phyloP scores from a whole-genome alignment of 2,329 filamentous ascomycete genomes.

The Monilinia polystroma region DNA sequence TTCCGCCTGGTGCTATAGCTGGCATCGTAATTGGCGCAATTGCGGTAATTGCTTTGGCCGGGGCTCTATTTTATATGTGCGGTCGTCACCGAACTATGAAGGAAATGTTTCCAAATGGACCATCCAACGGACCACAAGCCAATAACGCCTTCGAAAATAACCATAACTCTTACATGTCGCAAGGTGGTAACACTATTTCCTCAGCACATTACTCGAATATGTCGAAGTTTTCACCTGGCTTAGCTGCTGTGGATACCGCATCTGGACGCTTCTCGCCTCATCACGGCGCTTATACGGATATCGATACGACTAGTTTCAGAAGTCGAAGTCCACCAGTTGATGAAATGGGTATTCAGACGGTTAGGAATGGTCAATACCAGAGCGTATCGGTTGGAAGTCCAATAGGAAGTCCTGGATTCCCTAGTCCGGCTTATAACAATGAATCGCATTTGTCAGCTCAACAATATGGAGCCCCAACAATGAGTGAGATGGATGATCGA shows the following conservation, averaged over 20 bases:
- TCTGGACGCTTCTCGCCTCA: constrained; percentile 18
- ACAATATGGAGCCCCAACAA: no score
- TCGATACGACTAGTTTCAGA: constrained; percentile 21
- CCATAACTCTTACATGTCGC: constrained; percentile 32
- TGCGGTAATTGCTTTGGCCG: constrained; percentile 45
- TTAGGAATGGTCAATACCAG: constrained; percentile 22
- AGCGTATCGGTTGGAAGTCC: constrained; percentile 18
- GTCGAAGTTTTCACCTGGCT: constrained; percentile 23
- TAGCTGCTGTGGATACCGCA: constrained; percentile 8
- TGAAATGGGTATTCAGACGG: constrained; percentile 18
- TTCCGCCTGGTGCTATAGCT: constrained; percentile 54
- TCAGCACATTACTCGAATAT: constrained; percentile 34
- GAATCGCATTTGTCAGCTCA: not conserved
- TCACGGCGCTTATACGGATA: constrained; percentile 14
- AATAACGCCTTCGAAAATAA: constrained; percentile 3
- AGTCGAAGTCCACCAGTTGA: constrained; percentile 21
- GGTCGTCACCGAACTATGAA: constrained; percentile 37
- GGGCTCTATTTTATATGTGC: constrained; percentile 49
- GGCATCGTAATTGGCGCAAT: constrained; percentile 55
- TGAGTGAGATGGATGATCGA: constrained; percentile 20
- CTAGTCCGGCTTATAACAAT: constrained; percentile 11
- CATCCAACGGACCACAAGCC: not conserved
- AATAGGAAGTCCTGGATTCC: constrained; percentile 19
- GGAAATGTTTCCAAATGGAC: constrained; percentile 21
- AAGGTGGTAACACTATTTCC: constrained; percentile 25